Base-by-base conservation (phyloP, 2,329 filamentous ascomycete genomes). In the Alternaria conjuncta region DNA sequence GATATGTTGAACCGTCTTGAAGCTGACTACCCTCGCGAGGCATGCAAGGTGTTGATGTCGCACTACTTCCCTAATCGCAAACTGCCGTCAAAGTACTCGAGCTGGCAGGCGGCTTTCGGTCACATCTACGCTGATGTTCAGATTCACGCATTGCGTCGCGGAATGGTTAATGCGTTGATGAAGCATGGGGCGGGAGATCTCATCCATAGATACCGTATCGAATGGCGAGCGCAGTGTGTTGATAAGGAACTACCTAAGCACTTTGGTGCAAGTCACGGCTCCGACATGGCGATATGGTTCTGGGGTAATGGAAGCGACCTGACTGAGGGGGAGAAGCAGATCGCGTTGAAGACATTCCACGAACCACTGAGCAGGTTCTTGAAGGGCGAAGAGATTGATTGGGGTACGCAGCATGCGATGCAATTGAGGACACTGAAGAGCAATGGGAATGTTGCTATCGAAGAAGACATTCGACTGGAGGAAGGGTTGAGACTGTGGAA, bases 41-140 rank as follows among this genome's bases (percentile, higher is more conserved):
- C 80, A 2, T 84, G 84, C 45, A 78, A 82, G 25, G 78, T 78
- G 1, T 70, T 88, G 8, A 76, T 86, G 59, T 62, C 71, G 0
- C 67, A 83, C 15, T 84, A 85, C 71, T 86, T 82, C 59, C 83
- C 81, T 0, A 55, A 54, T 11, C 72, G 77, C 1, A 64, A 74
- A 5, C 70, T 87, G 0, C 84, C 85, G 0, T 11, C 67, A 0
- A 73, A 71, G 6, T 82, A 78, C 46, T 71, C 76, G 41, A 76
- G 83, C 68, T 88, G 86, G 86, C 66, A 73, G 51, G 82, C 86
- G 25, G 82, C 83, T 0, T 88, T 87, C 71, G 86, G 86, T 1
- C 78, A 78, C 13, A 78, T 88, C 6, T 88, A 88, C 65, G 86
- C 86, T 4, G 84, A 87, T 57, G 83, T 87, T 64, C 86, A 88